A percentile compares a stretch with the other conserved stretches of the same genome.
Conservation (phyloP, 208 protist species). For the Plasmodiophora brassicae region DNA sequence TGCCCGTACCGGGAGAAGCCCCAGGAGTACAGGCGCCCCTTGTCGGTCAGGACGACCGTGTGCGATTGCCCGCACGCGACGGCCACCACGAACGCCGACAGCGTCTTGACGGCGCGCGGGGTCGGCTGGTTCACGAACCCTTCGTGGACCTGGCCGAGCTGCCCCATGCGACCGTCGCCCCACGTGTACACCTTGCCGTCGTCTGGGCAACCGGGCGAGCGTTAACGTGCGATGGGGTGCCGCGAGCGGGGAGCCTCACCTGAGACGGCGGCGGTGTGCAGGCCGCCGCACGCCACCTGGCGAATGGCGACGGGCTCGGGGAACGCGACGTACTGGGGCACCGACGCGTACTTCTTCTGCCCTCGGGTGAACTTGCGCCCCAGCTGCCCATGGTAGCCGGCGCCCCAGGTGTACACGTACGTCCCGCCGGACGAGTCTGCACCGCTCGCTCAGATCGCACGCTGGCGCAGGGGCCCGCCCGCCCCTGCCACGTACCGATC, state of each 20-base stretch:
- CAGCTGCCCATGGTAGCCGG: slow-evolving; percentile 45
- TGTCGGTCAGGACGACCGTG: slow-evolving; percentile 18
- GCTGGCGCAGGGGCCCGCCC: no score
- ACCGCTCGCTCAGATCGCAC: neutral
- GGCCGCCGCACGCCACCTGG: slow-evolving; percentile 34
- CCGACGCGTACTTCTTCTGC: slow-evolving; percentile 41
- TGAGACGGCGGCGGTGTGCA: slow-evolving; percentile 34
- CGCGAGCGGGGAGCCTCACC: neutral
- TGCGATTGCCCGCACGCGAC: slow-evolving; percentile 48
- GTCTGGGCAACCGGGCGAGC: neutral
- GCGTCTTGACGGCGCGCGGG: neutral
- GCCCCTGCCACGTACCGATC: neutral
- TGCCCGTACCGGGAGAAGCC: slow-evolving; percentile 45
- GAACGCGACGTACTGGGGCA: slow-evolving; percentile 35
- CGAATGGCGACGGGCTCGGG: neutral
- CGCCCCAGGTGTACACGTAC: slow-evolving; percentile 47
- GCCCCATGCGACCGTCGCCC: slow-evolving; percentile 38
- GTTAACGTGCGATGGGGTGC: neutral
- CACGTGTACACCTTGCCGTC: slow-evolving; percentile 43
- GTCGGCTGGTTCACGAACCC: neutral
- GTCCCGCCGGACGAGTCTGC: slow-evolving; percentile 18
- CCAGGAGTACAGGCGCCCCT: slow-evolving; percentile 46
- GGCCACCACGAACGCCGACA: neutral
- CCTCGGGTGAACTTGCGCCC: slow-evolving; percentile 26
- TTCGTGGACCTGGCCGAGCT: slow-evolving; percentile 41